Evolutionary conservation across 352 stramenopile species (phyloP).

Genomic region (Pythium periplocum): DNA sequence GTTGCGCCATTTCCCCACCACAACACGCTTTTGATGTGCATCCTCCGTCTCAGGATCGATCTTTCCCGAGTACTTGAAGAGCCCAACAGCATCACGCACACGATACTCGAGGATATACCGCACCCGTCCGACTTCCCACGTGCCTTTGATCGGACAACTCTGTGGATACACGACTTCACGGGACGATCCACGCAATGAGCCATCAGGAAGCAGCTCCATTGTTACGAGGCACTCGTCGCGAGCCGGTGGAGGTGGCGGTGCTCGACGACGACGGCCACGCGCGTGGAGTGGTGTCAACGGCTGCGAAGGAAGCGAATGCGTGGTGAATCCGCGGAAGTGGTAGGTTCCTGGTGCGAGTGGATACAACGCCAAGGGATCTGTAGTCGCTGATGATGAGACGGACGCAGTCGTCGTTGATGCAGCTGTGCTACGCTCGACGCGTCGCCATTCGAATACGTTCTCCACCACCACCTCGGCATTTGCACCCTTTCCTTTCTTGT

Average conservation of each 20-base stretch:
- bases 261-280: slow-evolving; percentile 7
- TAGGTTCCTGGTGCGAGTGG: slow-evolving; percentile 53
- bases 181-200: slow-evolving; percentile 44
- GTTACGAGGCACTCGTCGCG: slow-evolving; percentile 62
- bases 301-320: slow-evolving; percentile 20
- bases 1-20: slow-evolving; percentile 57
- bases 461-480: slow-evolving; percentile 7
- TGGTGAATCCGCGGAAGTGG: slow-evolving; percentile 61
- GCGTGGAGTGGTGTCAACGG: not conserved
- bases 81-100: slow-evolving; percentile 55
- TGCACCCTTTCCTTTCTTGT: not conserved
- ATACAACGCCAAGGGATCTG: slow-evolving; percentile 25
- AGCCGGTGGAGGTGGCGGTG: slow-evolving; percentile 8
- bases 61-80: slow-evolving; percentile 53
- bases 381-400: not conserved
- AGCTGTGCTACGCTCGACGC: slow-evolving; percentile 1
- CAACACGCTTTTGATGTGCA: slow-evolving; percentile 7
- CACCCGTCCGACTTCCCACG: slow-evolving; percentile 41
- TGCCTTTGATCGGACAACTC: slow-evolving; percentile 37
- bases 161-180: slow-evolving; percentile 59
- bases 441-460: slow-evolving; percentile 16
- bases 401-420: not conserved
- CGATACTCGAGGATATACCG: slow-evolving; percentile 57
- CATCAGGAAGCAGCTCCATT: slow-evolving; percentile 46
- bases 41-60: slow-evolving; percentile 3